Base-by-base conservation (phyloP, 2,329 filamentous ascomycete genomes). In the Colletotrichum spaethianum region DNA sequence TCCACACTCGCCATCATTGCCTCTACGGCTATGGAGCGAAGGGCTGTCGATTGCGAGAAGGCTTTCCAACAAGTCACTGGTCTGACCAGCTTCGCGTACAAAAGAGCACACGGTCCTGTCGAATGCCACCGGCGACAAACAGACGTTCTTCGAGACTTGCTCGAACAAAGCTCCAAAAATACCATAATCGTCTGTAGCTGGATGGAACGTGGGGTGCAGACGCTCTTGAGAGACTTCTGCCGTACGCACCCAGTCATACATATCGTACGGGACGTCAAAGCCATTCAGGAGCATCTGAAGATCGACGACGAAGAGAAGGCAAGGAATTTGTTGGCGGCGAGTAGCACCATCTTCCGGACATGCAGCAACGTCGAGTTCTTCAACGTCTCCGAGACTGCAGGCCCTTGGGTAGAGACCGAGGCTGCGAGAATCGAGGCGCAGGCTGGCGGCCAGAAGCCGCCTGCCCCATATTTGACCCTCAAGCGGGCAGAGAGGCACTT, bases 341-440 rank as follows among this genome's bases (percentile, higher is more conserved):
- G 87, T 74, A 86, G 85, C 28, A 83, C 86, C 2, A 87, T 93
- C 20, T 90, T 93, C 75, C 86, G 91, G 60, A 86, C 86, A 1
- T 93, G 91, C 77, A 92, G 91, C 14, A 94, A 93, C 75, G 88
- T 93, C 73, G 93, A 95, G 77, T 95, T 94, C 79, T 94, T 91
- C 83, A 94, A 94, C 75, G 83, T 93, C 20, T 91, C 91, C 2
- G 92, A 94, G 77, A 77, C 36, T 65, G 80, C 55, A 63, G 74
- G 65, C 28, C 57, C 63, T 5, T 64, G 55, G 61, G 28, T 71
- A n/a, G 67, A 73, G 28, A 70, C 65, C 56, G 73, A 56, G 33
- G 60, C 63, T 40, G 70, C 65, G 28, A 73, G 63, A 20, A 61
- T 46, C 60, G 66, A 67, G n/a, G 67, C 75, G 12, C 70, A 70